Evolutionary conservation across 164 flowering plant genomes (phyloP), one percentile per base, ranked within the genome.

Genomic region (Piper longum): DNA sequence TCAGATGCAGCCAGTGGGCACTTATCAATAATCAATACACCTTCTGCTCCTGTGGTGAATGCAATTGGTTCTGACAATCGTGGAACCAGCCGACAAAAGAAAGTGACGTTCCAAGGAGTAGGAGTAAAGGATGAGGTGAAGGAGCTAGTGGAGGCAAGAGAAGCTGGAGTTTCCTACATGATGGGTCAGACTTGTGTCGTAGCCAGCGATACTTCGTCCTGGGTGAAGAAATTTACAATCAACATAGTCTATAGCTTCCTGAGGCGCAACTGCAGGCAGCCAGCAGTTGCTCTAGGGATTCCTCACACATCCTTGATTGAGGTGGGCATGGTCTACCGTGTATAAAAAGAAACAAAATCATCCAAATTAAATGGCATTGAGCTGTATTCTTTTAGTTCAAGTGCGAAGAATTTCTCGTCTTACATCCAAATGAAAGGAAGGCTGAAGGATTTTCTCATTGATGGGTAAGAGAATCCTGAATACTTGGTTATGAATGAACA

Each of bases 301-400:
- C 86, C 91, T 0, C 84, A 81, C 62, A 72, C 76, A 8, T 77
- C 82, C 5, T 60, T 76, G 70, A 74, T 86, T 7, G 85, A 83
- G 70, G 91, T 82, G 9, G 86, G 86, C 4, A 76, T 83, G 86
- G 70, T 77, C 40, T 86, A 84, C 69, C 71, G 67, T 19, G 84
- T 83, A 40, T 79, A 71, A 74, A 26, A 26, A 26, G 36, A 26
- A 26, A 26, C 36, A 26, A 26, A 26, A 26, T 26, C 36, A 26
- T 26, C 36, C 36, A 26, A 26, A 26, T 26, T 26, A 26, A 26
- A 26, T 26, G 36, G 36, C 36, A 26, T 26, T 26, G 36, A 26
- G 36, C 36, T 26, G 36, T 26, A 26, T 26, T 26, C 36, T 26
- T 26, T 26, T 26, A 26, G 36, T 26, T 26, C 36, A 26, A 26